Evolutionary conservation across 2,329 filamentous ascomycete genomes (phyloP).

Genomic region (Exophiala spinifera): DNA sequence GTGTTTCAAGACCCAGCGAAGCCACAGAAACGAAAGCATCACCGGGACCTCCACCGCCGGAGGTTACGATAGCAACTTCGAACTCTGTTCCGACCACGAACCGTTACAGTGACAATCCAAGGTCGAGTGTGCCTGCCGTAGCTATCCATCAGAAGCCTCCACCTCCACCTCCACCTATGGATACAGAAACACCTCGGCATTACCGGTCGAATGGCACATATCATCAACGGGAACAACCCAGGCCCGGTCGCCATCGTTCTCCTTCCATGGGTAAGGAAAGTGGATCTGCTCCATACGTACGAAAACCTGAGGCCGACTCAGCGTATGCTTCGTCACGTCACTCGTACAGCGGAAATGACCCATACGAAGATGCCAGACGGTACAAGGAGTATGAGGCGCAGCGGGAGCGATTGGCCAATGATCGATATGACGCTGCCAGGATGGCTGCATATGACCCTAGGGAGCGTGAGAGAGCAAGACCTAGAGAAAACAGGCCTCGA

Average conservation of each 20-base stretch:
- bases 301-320: constrained; percentile 15
- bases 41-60: constrained; percentile 9
- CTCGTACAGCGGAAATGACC: constrained; percentile 10
- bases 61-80: constrained; percentile 14
- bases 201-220: constrained; percentile 19
- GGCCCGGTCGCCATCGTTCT: constrained; percentile 19
- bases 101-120: constrained; percentile 5
- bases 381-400: constrained; percentile 23
- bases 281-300: constrained; percentile 8
- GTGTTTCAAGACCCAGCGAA: constrained; percentile 28
- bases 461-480: constrained; percentile 18
- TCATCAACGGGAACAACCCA: constrained; percentile 22
- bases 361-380: constrained; percentile 18
- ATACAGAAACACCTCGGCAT: constrained; percentile 18
- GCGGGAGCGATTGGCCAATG: constrained; percentile 22
- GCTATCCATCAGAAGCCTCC: constrained; percentile 26
- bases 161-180: constrained; percentile 18
- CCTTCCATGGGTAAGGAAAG: constrained; percentile 21
- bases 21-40: constrained; percentile 11
- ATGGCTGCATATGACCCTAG: constrained; percentile 25
- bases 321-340: constrained; percentile 18
- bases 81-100: constrained; percentile 15
- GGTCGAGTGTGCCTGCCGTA: constrained; percentile 12
- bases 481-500: constrained; percentile 19
- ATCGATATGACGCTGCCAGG: constrained; percentile 25